Base-by-base conservation (phyloP, 2,329 filamentous ascomycete species). In the Tolypocladium cylindrosporum region DNA sequence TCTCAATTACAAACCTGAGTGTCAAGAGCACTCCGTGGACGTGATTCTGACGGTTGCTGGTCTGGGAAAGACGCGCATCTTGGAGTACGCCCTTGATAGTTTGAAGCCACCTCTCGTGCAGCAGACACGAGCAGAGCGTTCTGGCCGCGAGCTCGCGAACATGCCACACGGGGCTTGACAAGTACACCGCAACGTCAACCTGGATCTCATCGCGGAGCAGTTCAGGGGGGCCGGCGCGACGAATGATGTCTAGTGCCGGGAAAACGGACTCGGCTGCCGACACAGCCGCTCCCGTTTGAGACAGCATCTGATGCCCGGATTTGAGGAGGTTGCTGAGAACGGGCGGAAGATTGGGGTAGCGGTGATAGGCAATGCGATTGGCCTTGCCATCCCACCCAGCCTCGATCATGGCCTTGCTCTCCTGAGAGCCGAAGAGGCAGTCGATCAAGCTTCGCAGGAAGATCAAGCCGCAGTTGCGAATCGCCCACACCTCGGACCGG, bases 381-480 rank as follows among this genome's bases (percentile, higher is more conserved):
- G 84, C 82, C 62, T 79, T 79, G 3, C 85, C 84, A 60, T 86
- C 82, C 83, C 84, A 86, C 2, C 84, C 83, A 55, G 74, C 80
- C 69, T 80, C 87, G 66, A 80, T 85, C 54, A 73, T 75, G 4
- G 73, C 65, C 68, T 87, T 91, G 76, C 77, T 90, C 71, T 91
- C 87, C 57, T 84, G 86, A 0, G 86, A 90, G 19, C 90, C 89
- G 36, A 94, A 84, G 1, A 95, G 75, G 61, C 83, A 82, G 68
- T 94, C 90, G 56, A 96, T 89, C 6, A 97, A 78, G 61, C 91
- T 90, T 57, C 93, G 85, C 62, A 97, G 86, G 8, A 99, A 83
- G 74, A 97, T 88, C 40, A 97, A 75, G 2, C 91, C 91, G 64
- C 91, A 97, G 70, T 99, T 99, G 1, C 92, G 87, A 58, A 99